Conservation (phyloP, 176 grass and related monocot genomes). For the Oryza nivara region DNA sequence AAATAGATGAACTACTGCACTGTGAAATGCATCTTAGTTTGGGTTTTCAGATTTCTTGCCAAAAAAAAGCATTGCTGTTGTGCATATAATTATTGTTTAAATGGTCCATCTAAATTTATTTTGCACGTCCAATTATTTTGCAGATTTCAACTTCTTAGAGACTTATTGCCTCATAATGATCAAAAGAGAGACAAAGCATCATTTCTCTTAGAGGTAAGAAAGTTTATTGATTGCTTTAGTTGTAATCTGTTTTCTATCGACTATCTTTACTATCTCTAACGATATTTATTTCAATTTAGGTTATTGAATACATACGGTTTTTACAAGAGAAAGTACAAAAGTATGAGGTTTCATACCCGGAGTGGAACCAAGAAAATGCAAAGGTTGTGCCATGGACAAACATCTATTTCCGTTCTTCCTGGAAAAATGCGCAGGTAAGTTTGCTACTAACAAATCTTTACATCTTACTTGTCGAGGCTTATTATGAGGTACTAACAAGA, state of each 20-base stretch:
- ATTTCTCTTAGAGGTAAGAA: slow-evolving; percentile 79
- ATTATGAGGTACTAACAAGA: not conserved
- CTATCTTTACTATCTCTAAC: not conserved
- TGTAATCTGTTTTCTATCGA: not conserved
- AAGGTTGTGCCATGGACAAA: slow-evolving; percentile 85
- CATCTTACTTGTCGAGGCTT: not conserved
- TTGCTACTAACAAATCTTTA: not conserved
- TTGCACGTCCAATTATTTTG: slow-evolving; percentile 13
- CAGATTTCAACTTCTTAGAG: slow-evolving; percentile 98
- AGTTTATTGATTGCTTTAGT: no score
- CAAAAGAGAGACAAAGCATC: slow-evolving; percentile 99
- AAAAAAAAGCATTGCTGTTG: not conserved
- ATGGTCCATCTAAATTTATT: not conserved
- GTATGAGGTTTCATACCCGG: slow-evolving; percentile 60
- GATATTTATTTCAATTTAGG: slow-evolving; percentile 18
- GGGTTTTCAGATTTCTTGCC: not conserved
- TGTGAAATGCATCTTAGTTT: not conserved
- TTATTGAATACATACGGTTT: slow-evolving; percentile 86
- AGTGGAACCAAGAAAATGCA: slow-evolving; percentile 74
- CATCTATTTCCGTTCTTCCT: slow-evolving; percentile 78
- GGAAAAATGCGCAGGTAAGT: slow-evolving; percentile 79
- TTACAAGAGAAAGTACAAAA: slow-evolving; percentile 90
- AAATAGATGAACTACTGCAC: not conserved
- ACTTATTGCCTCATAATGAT: slow-evolving; percentile 91
- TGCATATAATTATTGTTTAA: not conserved